Evolutionary conservation across 768 basidiomycete genomes (phyloP).

Genomic region (Calocera viscosa): DNA sequence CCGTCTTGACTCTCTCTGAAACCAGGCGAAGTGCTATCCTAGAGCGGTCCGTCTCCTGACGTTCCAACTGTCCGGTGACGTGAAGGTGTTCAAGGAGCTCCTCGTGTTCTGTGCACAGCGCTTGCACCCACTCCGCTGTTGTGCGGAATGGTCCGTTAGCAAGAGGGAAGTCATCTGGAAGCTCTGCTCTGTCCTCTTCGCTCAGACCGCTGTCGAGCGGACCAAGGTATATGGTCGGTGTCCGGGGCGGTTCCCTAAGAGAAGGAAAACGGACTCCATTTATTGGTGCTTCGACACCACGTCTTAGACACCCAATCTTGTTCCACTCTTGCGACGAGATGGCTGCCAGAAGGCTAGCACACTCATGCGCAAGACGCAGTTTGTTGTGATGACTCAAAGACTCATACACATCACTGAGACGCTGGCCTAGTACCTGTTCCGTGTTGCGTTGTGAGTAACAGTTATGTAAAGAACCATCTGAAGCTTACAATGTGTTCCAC

Average conservation of each 20-base stretch:
- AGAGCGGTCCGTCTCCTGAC: not conserved
- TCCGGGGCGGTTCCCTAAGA: not conserved
- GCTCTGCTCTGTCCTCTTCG: conserved; percentile 6
- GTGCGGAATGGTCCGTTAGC: not conserved
- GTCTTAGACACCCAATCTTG: not conserved
- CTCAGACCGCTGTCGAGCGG: not conserved
- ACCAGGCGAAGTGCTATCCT: not conserved
- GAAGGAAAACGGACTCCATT: not conserved
- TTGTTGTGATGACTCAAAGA: not conserved
- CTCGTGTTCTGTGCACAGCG: conserved; percentile 1
- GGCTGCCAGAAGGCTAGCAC: not conserved
- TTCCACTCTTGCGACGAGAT: not conserved
- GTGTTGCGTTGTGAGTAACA: not conserved
- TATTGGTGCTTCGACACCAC: not conserved
- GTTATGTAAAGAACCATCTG: not conserved
- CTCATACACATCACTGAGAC: conserved; percentile 7
- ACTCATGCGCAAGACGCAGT: not conserved
- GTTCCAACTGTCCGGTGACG: not conserved
- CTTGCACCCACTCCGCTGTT: not conserved
- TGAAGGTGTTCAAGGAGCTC: not conserved
- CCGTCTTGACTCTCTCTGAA: not conserved
- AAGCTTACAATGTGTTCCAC: conserved; percentile 2
- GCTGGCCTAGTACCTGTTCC: not conserved
- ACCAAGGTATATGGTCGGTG: not conserved
- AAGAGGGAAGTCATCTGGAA: not conserved